Evolutionary conservation across 2,329 filamentous ascomycete species (phyloP), one percentile per base, ranked within the genome.

Genomic region (Chaetomium sp.): DNA sequence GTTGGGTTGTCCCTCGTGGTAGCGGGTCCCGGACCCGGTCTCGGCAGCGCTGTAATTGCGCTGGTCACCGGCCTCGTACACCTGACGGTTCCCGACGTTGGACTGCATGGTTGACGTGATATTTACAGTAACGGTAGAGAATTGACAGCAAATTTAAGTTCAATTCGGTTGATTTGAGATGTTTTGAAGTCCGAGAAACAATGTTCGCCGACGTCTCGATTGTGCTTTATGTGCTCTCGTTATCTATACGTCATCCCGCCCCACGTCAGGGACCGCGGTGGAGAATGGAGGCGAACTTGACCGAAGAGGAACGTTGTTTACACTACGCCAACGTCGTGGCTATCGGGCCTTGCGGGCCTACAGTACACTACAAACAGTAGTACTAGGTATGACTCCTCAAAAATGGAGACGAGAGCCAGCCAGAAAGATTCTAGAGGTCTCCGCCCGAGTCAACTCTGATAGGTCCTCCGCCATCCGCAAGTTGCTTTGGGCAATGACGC

Each of bases 61-160:
- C 77, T 94, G 88, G 72, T 94, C 88, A 56, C 84, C 86, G 55
- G 79, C 85, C 74, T 91, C 87, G 74, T 94, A 91, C 69, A 89
- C 73, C 58, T 72, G 69, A 60, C 72, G 66, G 69, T 75, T 78
- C 63, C 88, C 89, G 68, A 92, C 87, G 68, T 77, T 86, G 56
- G 86, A 88, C 59, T 74, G 65, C 70, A 72, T 72, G 44, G 43
- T 68, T 35, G 37, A 38, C 36, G 40, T 43, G 49, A 42, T 52
- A 33, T 43, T 40, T 12, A 48, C 42, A 11, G 5, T 14, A 32
- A 14, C 1, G 10, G 6, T 27, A 4, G 8, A 9, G 19, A 9
- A 49, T n/a, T 33, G 5, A 14, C 41, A 37, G 33, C 3, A 38
- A 53, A 35, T 12, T 55, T 32, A 32, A n/a, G 37, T 12, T n/a